phyloP scores from a whole-genome alignment of 768 basidiomycete genomes.

The Tulasnella sp. region DNA sequence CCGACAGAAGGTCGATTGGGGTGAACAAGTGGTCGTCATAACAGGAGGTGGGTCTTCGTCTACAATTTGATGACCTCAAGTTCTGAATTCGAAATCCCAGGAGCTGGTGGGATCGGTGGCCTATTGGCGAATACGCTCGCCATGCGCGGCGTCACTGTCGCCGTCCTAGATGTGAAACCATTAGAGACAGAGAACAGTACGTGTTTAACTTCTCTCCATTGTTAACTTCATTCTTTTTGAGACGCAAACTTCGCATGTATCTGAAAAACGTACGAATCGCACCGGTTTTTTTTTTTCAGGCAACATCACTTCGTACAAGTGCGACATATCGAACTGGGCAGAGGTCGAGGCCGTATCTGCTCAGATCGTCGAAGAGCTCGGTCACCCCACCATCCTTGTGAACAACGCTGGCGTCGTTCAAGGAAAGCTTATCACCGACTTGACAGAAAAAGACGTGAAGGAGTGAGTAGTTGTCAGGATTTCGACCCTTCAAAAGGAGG shows the following conservation, averaged over 20 bases:
- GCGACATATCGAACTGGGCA: slow-evolving; percentile 84
- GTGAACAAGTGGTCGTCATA: slow-evolving; percentile 77
- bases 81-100: slow-evolving; percentile 30
- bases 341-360: slow-evolving; percentile 70
- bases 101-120: slow-evolving; percentile 82
- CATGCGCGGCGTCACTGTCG: slow-evolving; percentile 67
- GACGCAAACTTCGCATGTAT: slow-evolving; percentile 53
- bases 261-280: slow-evolving; percentile 79
- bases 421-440: slow-evolving; percentile 75
- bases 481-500: not conserved
- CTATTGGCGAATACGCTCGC: slow-evolving; percentile 81
- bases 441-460: slow-evolving; percentile 62
- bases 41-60: slow-evolving; percentile 61
- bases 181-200: slow-evolving; percentile 59
- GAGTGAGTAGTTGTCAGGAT: slow-evolving; percentile 44
- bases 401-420: slow-evolving; percentile 95
- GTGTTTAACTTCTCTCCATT: not conserved
- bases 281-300: slow-evolving; percentile 33
- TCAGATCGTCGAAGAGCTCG: slow-evolving; percentile 73
- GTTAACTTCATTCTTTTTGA: not conserved
- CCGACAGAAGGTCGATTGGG: slow-evolving; percentile 57
- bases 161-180: slow-evolving; percentile 76
- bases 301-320: slow-evolving; percentile 77
- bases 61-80: not conserved
- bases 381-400: slow-evolving; percentile 77